Evolutionary conservation across 2,329 filamentous ascomycete genomes (phyloP), one percentile per base, ranked within the genome.

Genomic region (Nemania serpens): DNA sequence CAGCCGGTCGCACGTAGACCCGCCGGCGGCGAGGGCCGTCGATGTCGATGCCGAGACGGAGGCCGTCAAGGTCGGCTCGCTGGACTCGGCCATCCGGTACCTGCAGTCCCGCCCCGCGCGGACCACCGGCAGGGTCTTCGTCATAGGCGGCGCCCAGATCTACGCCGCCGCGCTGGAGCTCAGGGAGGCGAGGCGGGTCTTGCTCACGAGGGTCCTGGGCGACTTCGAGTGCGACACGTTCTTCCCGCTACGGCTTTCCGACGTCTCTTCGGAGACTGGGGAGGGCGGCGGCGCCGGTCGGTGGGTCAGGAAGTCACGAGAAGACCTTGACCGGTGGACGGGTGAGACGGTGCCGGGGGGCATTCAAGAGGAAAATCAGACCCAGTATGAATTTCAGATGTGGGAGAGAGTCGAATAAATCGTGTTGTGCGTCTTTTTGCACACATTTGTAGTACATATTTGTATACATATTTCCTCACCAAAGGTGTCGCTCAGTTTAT

Each of bases 141-240:
- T 98, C 45, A 97, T 99, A 70, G 95, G 95, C 22, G 95, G 95
- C 4, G 90, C 87, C 58, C 89, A 93, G 77, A 88, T 98, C 66
- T 99, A 98, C 76, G 80, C 79, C 41, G 84, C 88, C 20, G 88
- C 91, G 13, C 79, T 98, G 71, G 73, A 77, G 67, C 69, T 86
- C 59, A 72, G 75, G 43, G 81, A 86, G 73, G 81, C 87, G 43
- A 82, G 79, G 68, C 78, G 87, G 42, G 83, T 95, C 56, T 75
- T 95, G 62, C 77, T 94, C 66, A 95, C 91, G 52, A 82, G 84
- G 65, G 84, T 96, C 37, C 71, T 82, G 65, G 78, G 77, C 3
- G 89, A 91, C 49, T 94, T 88, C 75, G 88, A 89, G 59, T 93
- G 90, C 71, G 91, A 95, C 74, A 88, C 88, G 0, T 86, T 86